Base-by-base conservation (phyloP, 345 rosid genomes). In the Draba incana region DNA sequence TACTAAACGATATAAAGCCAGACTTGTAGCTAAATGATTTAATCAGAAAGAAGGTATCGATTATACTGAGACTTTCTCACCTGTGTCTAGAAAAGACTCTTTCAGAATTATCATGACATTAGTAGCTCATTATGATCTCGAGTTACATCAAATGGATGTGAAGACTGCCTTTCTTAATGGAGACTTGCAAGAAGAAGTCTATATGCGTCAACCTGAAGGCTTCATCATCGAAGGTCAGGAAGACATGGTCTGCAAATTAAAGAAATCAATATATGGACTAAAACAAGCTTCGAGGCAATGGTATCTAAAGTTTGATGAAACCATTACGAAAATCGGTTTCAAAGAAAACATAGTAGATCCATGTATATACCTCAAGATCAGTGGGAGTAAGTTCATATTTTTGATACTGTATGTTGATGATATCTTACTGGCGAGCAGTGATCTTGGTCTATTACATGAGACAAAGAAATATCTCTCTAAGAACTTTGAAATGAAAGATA, bases 91-190 rank as follows among this genome's bases (percentile, higher is more conserved):
- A 12, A 68, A 68, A 35, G 56, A 56, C 25, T 68, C n/a, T 2
- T 3, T 56, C 11, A 45, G 27, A 13, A 37, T 39, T 27, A 60
- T 60, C 14, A 48, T 48, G 74, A 4, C 12, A 15, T 41, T 59
- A 50, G 33, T 49, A 48, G 9, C 60, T 37, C 5, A 69, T 2
- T 49, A 10, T 51, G 24, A 49, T 38, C n/a, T 59, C 3, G 43
- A 58, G 31, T 59, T 59, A 27, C 35, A 69, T 49, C 24, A 48
- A 37, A 25, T 68, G 31, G 57, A 68, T 57, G 65, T 68, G 48
- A 68, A 68, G 39, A 47, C 16, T 4, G 6, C 0, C 11, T 59
- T 69, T 59, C 38, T 59, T 39, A 59, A 50, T 41, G 12, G 15
- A 27, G 14, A 69, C 59, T 58, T 59, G 1, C 1, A 47, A 45